Evolutionary conservation across 768 basidiomycete genomes (phyloP).

Genomic region (Hygrophoropsis aurantiaca): DNA sequence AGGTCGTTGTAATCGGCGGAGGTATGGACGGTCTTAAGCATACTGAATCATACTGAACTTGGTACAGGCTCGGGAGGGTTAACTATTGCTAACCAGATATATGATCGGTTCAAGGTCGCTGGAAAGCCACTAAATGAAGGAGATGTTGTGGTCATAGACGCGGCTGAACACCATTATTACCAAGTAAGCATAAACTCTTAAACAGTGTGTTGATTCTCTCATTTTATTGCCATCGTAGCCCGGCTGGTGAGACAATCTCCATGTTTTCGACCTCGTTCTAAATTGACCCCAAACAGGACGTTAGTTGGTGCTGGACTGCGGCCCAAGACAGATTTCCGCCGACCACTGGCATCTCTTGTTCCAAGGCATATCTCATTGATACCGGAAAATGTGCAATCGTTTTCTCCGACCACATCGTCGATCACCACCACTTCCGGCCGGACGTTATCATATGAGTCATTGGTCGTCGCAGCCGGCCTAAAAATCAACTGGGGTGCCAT

Average conservation of each 20-base stretch:
- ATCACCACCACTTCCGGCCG: conserved; percentile 72
- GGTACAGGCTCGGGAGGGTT: conserved; percentile 75
- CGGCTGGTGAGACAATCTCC: conserved; percentile 67
- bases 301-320: conserved; percentile 88
- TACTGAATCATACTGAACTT: conserved; percentile 2
- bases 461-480: conserved; percentile 88
- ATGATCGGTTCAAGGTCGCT: conserved; percentile 70
- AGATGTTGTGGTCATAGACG: conserved; percentile 87
- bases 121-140: conserved; percentile 66
- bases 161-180: conserved; percentile 81
- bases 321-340: conserved; percentile 65
- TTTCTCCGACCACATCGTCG: conserved; percentile 73
- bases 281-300: conserved; percentile 53
- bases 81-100: conserved; percentile 85
- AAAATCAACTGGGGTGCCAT: conserved; percentile 84
- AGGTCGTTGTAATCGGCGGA: conserved; percentile 84
- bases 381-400: conserved; percentile 66
- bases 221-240: conserved; percentile 52
- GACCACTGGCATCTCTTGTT: conserved; percentile 67
- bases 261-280: neutral
- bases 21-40: conserved; percentile 42
- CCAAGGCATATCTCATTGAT: conserved; percentile 73
- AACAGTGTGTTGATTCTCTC: conserved; percentile 5
- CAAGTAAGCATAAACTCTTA: conserved; percentile 46
- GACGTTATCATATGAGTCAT: conserved; percentile 73